Base-by-base conservation (phyloP, 345 rosid species). In the Lagerstroemia speciosa region DNA sequence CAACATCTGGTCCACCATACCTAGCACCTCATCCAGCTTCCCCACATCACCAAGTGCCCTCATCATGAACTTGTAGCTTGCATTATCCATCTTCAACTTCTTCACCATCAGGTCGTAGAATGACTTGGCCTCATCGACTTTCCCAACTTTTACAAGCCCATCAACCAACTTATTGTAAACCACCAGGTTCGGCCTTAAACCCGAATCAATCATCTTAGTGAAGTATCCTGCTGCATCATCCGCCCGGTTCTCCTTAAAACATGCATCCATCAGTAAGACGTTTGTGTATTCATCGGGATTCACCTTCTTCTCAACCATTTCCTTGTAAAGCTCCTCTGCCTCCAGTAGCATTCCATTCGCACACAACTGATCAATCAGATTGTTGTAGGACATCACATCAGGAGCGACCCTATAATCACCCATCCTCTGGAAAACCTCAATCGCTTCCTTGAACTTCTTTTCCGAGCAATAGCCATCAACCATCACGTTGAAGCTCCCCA, bases 401-500 rank as follows among this genome's bases (percentile, higher is more conserved):
- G 94, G 91, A 69, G 71, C 83, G 71, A 94, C 89, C 67, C 88
- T 84, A 75, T 79, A 86, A 55, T 83, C 78, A 43, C 82, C 79
- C 87, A 87, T 87, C 76, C 73, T 82, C 86, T 81, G 78, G 43
- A 91, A 93, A 74, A 82, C 84, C 40, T 85, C 84, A 64, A 91
- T 65, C 2, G 96, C 94, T 31, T 91, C 94, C 52, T 64, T 78
- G 71, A 87, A 93, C 79, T 73, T 85, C 34, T 82, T 84, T 67
- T 85, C 80, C 0, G 73, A 80, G 24, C 91, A 91, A 72, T 83
- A 87, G 22, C 98, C 97, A 81, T 88, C 89, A 3, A 74, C 89
- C 83, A 89, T 83, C 38, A 89, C 97, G 77, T 93, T 93, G 78
- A 89, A 91, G 72, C 86, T 91, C 19, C 97, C 98, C 78, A 91